Base-by-base conservation (phyloP, 768 basidiomycete species). In the Clavulina sp. region DNA sequence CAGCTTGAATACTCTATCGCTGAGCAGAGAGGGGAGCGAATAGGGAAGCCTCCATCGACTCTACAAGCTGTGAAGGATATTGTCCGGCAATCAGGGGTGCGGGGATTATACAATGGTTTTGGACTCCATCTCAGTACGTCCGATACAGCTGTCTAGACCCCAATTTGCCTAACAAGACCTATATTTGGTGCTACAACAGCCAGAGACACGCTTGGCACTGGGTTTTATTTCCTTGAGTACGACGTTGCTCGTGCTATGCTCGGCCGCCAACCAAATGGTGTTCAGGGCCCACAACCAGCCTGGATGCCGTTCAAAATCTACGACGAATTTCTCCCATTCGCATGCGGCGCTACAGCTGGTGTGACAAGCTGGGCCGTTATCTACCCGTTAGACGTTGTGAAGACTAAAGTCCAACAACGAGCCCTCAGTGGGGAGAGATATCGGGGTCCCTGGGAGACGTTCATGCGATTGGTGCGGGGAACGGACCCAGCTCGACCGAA, bases 331-430 rank as follows among this genome's bases (percentile, higher is more conserved):
- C 79, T 93, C 49, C 91, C 91, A 26, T 95, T 96, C 65, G 64
- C 91, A 30, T 93, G 88, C 61, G 91, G 91, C 48, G 88, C 86
- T 40, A 61, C 92, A 46, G 80, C 92, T 50, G 91, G 91, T 53
- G 89, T 95, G 55, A 64, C 65, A 13, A 69, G 63, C 41, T 88
- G 85, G 67, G 83, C 83, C 43, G 63, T 86, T 29, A 92, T 96
- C 54, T 96, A 96, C 71, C 91, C 91, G 9, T 73, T 93, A 49
- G 89, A 93, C 62, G 89, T 93, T 40, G 84, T 89, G 41, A 88
- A 93, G 73, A 96, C 92, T 0, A 93, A 92, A 66, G 73, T 92
- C n/a, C 92, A 96, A 64, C 85, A 92, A 65, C 78, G 92, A 49
- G 80, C 87, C 24, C 69, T 96, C 49, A 81, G 88, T 4, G 84